A percentile compares a stretch with the other conserved stretches of the same genome.
Evolutionary conservation across 1,284 basidiomycete species (phyloP).

Genomic region (Cerioporus squamosus): DNA sequence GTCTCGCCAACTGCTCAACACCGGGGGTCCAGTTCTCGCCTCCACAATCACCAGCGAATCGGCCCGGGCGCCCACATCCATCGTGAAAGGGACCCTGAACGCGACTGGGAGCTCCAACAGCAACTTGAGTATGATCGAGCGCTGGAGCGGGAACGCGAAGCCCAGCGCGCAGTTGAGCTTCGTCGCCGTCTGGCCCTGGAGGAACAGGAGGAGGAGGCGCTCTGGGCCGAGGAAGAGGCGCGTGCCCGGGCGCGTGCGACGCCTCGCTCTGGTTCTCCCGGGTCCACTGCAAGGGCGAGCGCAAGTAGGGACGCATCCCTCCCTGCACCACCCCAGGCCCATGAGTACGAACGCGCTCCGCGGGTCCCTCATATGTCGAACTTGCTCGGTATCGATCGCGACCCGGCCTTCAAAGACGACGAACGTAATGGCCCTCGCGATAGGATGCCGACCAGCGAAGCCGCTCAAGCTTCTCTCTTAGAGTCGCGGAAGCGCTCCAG

Average conservation of each 20-base stretch:
- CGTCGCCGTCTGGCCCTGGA: slow-evolving; percentile 27
- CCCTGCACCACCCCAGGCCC: slow-evolving; percentile 28
- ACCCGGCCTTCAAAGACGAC: slow-evolving; percentile 23
- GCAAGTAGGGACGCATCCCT: slow-evolving; percentile 29
- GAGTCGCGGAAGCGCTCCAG: slow-evolving; percentile 58
- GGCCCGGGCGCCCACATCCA: slow-evolving; percentile 64
- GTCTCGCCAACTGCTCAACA: slow-evolving; percentile 28
- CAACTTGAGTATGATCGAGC: slow-evolving; percentile 51
- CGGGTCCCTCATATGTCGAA: slow-evolving; percentile 24
- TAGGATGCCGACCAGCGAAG: slow-evolving; percentile 17
- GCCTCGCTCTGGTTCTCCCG: slow-evolving; percentile 29
- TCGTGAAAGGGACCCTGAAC: slow-evolving; percentile 47
- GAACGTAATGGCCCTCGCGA: slow-evolving; percentile 12
- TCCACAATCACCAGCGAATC: slow-evolving; percentile 69
- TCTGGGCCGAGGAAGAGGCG: slow-evolving; percentile 19
- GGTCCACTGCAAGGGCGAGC: slow-evolving; percentile 19
- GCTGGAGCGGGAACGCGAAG: slow-evolving; percentile 51
- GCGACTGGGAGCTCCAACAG: slow-evolving; percentile 44
- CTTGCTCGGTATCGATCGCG: slow-evolving; percentile 28
- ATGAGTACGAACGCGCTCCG: slow-evolving; percentile 31
- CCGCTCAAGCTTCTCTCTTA: slow-evolving; percentile 12
- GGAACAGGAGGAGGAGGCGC: slow-evolving; percentile 25
- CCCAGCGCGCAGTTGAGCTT: slow-evolving; percentile 29
- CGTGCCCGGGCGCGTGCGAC: slow-evolving; percentile 10
- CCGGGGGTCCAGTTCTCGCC: slow-evolving; percentile 24